phyloP scores from a whole-genome alignment of 148 eudicot species.

The Camellia sinensis region DNA sequence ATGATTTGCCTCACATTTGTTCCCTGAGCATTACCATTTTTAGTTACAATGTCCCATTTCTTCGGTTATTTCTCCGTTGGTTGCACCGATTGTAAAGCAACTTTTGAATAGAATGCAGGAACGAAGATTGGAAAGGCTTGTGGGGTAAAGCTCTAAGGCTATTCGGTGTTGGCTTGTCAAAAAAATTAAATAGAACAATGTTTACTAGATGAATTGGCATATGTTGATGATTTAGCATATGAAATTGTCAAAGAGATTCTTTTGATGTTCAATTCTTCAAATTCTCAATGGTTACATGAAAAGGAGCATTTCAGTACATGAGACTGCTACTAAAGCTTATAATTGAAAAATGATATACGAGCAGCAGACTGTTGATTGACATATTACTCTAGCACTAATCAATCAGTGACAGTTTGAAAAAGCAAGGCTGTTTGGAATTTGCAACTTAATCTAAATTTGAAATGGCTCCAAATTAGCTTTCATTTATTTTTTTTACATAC shows the following conservation, averaged over 20 bases:
- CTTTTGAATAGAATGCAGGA: neutral
- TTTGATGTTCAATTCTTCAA: too few species aligned
- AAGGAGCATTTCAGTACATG: slow-evolving; percentile 42
- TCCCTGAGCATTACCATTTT: neutral
- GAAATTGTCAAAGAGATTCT: neutral
- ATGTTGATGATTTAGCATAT: neutral
- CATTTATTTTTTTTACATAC: too few species aligned
- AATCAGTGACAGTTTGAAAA: too few species aligned
- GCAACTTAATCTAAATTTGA: too few species aligned
- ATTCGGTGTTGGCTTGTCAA: neutral
- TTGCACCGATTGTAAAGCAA: neutral
- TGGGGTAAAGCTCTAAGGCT: neutral
- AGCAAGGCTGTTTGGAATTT: too few species aligned
- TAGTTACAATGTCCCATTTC: neutral
- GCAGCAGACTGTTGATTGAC: too few species aligned
- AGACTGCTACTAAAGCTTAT: slow-evolving; percentile 13
- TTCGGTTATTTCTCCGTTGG: neutral
- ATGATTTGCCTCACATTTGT: neutral
- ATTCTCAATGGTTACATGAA: neutral
- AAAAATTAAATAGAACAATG: neutral
- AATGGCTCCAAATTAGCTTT: too few species aligned
- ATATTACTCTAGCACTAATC: too few species aligned
- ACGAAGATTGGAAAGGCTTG: neutral
- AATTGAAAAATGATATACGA: too few species aligned
- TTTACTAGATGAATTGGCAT: neutral